A percentile compares a stretch with the other conserved stretches of the same genome.
Evolutionary conservation across 2,329 filamentous ascomycete genomes (phyloP).

Genomic region (Penicillium italicum): DNA sequence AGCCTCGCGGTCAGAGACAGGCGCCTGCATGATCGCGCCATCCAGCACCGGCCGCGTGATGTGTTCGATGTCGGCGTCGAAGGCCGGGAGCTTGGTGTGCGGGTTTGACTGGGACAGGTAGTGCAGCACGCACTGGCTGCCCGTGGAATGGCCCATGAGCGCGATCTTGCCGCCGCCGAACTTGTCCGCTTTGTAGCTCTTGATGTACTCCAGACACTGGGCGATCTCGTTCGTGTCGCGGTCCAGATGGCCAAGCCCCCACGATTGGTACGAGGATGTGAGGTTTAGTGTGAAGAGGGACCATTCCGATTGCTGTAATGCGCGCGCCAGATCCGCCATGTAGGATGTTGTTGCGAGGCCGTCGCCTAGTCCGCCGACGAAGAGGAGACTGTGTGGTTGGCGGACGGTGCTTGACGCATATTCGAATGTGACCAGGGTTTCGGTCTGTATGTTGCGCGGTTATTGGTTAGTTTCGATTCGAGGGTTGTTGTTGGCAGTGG

Average conservation of each 20-base stretch:
- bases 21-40: conserved; percentile 74
- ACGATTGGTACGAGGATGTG: conserved; percentile 52
- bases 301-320: conserved; percentile 51
- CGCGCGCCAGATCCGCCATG: conserved; percentile 47
- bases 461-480: conserved; percentile 11
- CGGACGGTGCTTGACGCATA: conserved; percentile 28
- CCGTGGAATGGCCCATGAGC: conserved; percentile 66
- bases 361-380: conserved; percentile 58
- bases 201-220: conserved; percentile 52
- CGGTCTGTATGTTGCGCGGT: conserved; percentile 16
- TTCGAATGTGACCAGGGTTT: conserved; percentile 43
- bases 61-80: conserved; percentile 31
- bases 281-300: conserved; percentile 52
- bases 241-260: conserved; percentile 52
- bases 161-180: conserved; percentile 50
- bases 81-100: conserved; percentile 28
- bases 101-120: conserved; percentile 52
- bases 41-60: conserved; percentile 56
- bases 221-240: conserved; percentile 55
- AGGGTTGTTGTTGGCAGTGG: background rate
- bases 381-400: conserved; percentile 52
- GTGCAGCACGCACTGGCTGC: conserved; percentile 65
- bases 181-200: conserved; percentile 31
- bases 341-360: conserved; percentile 55
- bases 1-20: conserved; percentile 72